A percentile compares a stretch with the other conserved stretches of the same genome.
Evolutionary conservation across 129 eudicot genomes (phyloP).

Genomic region (Heracleum sosnowskyi): DNA sequence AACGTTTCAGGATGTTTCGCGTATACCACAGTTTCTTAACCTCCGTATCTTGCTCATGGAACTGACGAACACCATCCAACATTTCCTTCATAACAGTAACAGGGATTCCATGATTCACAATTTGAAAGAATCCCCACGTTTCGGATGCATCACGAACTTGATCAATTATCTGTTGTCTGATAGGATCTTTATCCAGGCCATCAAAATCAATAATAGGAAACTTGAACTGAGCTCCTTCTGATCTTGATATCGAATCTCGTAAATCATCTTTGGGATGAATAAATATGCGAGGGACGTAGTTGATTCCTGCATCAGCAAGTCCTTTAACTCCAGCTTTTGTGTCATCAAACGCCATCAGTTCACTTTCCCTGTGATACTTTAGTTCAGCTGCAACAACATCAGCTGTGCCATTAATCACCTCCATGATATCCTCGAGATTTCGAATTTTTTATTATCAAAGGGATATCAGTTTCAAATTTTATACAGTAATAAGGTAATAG

Average conservation of each 20-base stretch:
- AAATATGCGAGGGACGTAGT: conserved; percentile 7
- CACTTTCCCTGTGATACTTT: neutral
- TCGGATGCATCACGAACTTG: conserved; percentile 32
- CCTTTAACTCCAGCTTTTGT: conserved; percentile 10
- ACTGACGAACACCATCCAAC: conserved; percentile 23
- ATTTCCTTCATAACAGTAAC: conserved; percentile 22
- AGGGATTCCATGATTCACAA: conserved; percentile 49
- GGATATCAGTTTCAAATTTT: no score
- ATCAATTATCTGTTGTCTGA: conserved; percentile 15
- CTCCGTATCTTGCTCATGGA: conserved; percentile 43
- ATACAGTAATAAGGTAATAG: no score
- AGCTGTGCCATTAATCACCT: neutral
- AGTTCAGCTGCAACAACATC: neutral
- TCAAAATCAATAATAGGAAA: conserved; percentile 36
- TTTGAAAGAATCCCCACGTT: conserved; percentile 55
- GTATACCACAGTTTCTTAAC: conserved; percentile 36
- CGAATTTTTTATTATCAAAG: no score
- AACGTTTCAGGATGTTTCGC: neutral
- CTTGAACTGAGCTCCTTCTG: neutral
- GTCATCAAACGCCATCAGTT: conserved; percentile 3
- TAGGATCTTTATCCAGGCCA: neutral
- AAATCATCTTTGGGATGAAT: neutral
- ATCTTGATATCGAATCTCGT: neutral
- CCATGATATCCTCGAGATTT: no score
- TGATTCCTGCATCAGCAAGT: conserved; percentile 13